Evolutionary conservation across 164 flowering plant species (phyloP).

Genomic region (Magnolia officinalis): DNA sequence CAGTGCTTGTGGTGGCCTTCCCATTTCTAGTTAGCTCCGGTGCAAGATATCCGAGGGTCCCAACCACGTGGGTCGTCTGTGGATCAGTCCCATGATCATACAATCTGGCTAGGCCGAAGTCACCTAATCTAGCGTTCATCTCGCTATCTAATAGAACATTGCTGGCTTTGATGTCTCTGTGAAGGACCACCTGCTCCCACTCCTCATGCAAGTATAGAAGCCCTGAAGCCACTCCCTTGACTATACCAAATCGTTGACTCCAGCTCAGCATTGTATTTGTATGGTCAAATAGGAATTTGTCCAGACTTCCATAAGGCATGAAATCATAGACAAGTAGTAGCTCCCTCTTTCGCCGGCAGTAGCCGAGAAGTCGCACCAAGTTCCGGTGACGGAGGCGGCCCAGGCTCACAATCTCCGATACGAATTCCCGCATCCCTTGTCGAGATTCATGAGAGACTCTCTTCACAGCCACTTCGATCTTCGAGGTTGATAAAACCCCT

Average conservation of each 20-base stretch:
- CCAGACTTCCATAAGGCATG: constrained; percentile 48
- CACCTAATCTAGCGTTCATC: constrained; percentile 20
- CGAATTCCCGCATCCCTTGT: too few relatives aligned
- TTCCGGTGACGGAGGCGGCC: constrained; percentile 51
- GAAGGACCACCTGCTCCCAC: constrained; percentile 39
- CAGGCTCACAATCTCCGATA: constrained; percentile 25
- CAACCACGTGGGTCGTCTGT: background rate
- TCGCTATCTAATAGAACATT: too few relatives aligned
- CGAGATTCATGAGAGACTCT: too few relatives aligned
- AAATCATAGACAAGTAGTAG: constrained; percentile 24
- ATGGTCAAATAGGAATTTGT: constrained; percentile 31
- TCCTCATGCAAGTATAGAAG: constrained; percentile 10
- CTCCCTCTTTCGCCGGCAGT: background rate
- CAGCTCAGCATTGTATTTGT: constrained; percentile 35
- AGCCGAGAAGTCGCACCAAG: constrained; percentile 44
- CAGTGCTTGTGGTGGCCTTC: too few relatives aligned
- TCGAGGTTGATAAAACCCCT: too few relatives aligned
- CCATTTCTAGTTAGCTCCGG: too few relatives aligned
- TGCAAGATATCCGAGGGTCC: too few relatives aligned
- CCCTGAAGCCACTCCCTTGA: constrained; percentile 38
- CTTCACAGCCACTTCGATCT: too few relatives aligned
- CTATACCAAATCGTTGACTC: constrained; percentile 26
- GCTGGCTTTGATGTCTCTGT: constrained; percentile 35
- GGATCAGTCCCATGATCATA: constrained; percentile 15
- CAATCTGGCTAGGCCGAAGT: constrained; percentile 10